Conservation (phyloP, 73 alveolate genomes). For the Paramecium sexaurelia region DNA sequence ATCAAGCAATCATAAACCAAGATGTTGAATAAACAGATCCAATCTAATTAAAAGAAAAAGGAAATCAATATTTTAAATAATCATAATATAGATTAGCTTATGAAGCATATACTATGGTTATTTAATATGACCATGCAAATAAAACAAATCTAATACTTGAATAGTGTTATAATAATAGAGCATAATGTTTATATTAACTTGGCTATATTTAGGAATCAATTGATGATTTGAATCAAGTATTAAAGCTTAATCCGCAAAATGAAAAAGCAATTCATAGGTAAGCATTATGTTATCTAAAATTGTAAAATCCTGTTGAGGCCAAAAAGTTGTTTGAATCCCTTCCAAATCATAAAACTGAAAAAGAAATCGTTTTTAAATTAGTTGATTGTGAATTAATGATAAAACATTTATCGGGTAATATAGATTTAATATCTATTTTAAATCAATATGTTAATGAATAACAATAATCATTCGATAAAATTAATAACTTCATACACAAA, state of each 20-base stretch:
- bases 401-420: background rate
- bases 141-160: background rate
- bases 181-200: background rate
- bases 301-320: background rate
- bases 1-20: background rate
- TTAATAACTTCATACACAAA: background rate
- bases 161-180: slow-evolving; percentile 21
- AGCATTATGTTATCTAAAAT: background rate
- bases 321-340: background rate
- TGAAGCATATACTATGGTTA: background rate
- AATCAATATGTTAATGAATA: background rate
- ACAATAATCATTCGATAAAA: background rate
- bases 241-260: background rate
- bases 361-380: slow-evolving; percentile 10
- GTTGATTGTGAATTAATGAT: slow-evolving; percentile 9
- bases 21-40: background rate
- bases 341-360: background rate
- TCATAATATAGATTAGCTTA: background rate
- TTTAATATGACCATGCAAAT: background rate
- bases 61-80: background rate
- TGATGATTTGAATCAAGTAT: background rate
- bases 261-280: background rate
- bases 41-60: background rate
- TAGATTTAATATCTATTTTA: background rate
- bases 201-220: slow-evolving; percentile 17